Conservation (phyloP, 441 rosid species). For the Hypseocharis bilobata region DNA sequence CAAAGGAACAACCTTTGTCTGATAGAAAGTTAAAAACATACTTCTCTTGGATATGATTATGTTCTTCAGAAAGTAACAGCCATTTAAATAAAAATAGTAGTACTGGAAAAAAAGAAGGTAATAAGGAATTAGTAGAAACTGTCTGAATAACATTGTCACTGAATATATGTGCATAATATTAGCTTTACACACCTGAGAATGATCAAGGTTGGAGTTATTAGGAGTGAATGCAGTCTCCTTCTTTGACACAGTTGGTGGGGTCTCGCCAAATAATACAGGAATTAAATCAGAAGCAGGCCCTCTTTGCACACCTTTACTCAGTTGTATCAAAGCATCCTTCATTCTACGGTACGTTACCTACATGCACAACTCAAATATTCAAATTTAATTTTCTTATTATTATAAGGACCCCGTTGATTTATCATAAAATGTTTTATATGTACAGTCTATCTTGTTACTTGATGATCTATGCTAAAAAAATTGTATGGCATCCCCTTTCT, state of each 20-base stretch:
- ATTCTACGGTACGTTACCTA: conserved; percentile 84
- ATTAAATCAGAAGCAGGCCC: conserved; percentile 84
- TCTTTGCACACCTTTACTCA: conserved; percentile 74
- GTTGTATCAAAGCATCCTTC: conserved; percentile 77
- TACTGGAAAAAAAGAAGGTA: background rate
- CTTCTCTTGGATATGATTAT: too few species aligned
- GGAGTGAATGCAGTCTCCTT: conserved; percentile 50
- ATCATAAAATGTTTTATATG: conserved; percentile 1
- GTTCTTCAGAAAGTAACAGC: background rate
- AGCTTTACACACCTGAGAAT: conserved; percentile 56
- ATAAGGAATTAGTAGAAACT: background rate
- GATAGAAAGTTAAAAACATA: too few species aligned
- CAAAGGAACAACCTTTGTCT: too few species aligned
- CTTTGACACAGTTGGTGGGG: conserved; percentile 42
- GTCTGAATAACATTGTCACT: background rate
- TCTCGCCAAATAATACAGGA: conserved; percentile 83
- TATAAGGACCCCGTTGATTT: background rate
- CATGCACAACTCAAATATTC: conserved; percentile 2
- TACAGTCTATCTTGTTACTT: conserved; percentile 1
- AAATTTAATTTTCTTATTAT: background rate
- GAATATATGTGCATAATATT: background rate
- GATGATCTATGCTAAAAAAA: background rate
- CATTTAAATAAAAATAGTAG: too few species aligned
- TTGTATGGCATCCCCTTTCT: background rate
- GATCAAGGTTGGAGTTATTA: conserved; percentile 67